phyloP scores from a whole-genome alignment of 768 basidiomycete genomes.

The Cyathus striatus region DNA sequence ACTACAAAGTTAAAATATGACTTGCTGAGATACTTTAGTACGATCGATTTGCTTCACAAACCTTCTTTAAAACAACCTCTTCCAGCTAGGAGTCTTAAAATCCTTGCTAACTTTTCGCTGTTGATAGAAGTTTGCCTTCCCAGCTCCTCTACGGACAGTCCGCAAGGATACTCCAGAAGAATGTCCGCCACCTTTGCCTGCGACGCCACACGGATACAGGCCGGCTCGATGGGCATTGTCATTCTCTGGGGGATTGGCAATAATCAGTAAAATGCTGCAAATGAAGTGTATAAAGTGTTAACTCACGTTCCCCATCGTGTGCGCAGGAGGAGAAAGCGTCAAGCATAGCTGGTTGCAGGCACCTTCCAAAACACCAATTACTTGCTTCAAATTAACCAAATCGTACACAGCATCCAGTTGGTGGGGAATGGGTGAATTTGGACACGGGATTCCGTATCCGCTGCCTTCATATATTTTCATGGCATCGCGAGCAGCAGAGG shows the following conservation, averaged over 20 bases:
- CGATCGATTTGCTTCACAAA: slow-evolving; percentile 8
- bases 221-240: slow-evolving; percentile 9
- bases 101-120: slow-evolving; percentile 21
- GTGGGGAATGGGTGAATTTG: slow-evolving; percentile 13
- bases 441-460: slow-evolving; percentile 17
- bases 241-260: background rate
- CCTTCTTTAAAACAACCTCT: slow-evolving; percentile 31
- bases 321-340: slow-evolving; percentile 26
- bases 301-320: slow-evolving; percentile 24
- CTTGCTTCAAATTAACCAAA: slow-evolving; percentile 13
- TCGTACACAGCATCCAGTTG: slow-evolving; percentile 20
- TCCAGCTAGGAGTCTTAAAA: slow-evolving; percentile 24
- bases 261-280: too few relatives aligned
- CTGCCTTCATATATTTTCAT: slow-evolving; percentile 24
- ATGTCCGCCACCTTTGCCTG: slow-evolving; percentile 20
- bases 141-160: slow-evolving; percentile 21
- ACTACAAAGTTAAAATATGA: background rate
- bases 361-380: slow-evolving; percentile 24
- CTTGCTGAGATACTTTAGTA: too few relatives aligned
- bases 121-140: slow-evolving; percentile 16
- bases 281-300: background rate
- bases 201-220: slow-evolving; percentile 14
- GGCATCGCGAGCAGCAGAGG: slow-evolving; percentile 21
- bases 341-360: slow-evolving; percentile 28
- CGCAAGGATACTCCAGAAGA: slow-evolving; percentile 18